A percentile compares a stretch with the other conserved stretches of the same genome.
These are phyloP conservation scores for Austropuccinia psidii DNA, from an alignment of 1,284 basidiomycete species.

Conservation along the genomic window DNA sequence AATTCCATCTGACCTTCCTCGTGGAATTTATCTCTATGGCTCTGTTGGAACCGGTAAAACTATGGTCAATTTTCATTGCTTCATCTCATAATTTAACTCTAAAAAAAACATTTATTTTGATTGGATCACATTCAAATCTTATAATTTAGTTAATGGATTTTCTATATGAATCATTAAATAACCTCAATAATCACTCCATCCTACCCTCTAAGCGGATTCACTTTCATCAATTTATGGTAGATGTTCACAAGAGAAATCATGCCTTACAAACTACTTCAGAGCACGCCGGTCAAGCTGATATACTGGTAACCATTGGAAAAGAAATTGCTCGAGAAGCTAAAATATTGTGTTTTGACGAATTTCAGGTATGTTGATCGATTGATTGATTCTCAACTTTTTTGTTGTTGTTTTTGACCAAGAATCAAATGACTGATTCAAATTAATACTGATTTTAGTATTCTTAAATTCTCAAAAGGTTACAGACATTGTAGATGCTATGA, in stretches of 20 bases:
- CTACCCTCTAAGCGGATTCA: slow-evolving; percentile 30
- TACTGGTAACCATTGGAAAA: slow-evolving; percentile 77
- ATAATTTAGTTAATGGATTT: slow-evolving; percentile 84
- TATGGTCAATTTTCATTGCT: slow-evolving; percentile 15
- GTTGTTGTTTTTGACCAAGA: background rate
- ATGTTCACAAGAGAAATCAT: slow-evolving; percentile 88
- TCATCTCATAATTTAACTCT: background rate
- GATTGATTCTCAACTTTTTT: background rate
- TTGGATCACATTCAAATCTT: slow-evolving; percentile 58
- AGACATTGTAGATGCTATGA: slow-evolving; percentile 98
- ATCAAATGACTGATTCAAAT: background rate
- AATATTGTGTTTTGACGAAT: slow-evolving; percentile 95
- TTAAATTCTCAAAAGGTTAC: slow-evolving; percentile 60
- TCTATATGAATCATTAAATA: slow-evolving; percentile 54
- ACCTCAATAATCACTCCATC: background rate
- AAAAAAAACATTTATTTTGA: background rate
- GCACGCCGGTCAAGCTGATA: slow-evolving; percentile 57
- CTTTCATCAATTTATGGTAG: slow-evolving; percentile 75
- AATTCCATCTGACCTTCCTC: slow-evolving; percentile 56
- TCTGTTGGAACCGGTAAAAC: slow-evolving; percentile 81
- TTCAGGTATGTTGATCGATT: slow-evolving; percentile 80
- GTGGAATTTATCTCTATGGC: slow-evolving; percentile 92
- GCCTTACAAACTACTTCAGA: slow-evolving; percentile 63
- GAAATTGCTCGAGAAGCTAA: slow-evolving; percentile 77
- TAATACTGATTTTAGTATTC: background rate